Evolutionary conservation across 495 filamentous ascomycete species (phyloP).

Genomic region (Apodospora peruviana): DNA sequence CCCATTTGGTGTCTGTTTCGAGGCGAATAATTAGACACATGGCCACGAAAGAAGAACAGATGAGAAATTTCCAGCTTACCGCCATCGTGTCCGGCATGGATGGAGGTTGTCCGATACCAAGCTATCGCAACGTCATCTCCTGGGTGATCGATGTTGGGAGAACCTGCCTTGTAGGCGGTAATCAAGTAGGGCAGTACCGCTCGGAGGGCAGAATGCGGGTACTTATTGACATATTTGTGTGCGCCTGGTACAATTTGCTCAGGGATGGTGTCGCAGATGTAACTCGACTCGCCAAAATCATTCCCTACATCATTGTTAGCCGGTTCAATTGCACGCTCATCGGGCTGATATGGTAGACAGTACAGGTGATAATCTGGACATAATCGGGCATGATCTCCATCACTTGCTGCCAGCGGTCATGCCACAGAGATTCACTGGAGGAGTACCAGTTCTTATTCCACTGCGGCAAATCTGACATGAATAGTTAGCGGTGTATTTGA

Average conservation of each 20-base stretch:
- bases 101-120: slow-evolving; percentile 59
- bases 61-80: slow-evolving; percentile 30
- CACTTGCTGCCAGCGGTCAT: slow-evolving; percentile 66
- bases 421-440: slow-evolving; percentile 67
- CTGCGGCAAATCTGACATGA: slow-evolving; percentile 51
- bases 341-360: neutral
- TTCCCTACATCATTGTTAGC: slow-evolving; percentile 53
- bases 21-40: slow-evolving; percentile 5
- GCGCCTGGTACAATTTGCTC: slow-evolving; percentile 47
- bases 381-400: slow-evolving; percentile 58
- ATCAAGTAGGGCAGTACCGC: slow-evolving; percentile 60
- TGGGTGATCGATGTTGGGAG: slow-evolving; percentile 33
- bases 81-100: slow-evolving; percentile 22
- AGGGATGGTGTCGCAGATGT: slow-evolving; percentile 55
- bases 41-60: neutral
- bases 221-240: slow-evolving; percentile 41
- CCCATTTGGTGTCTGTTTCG: slow-evolving; percentile 32
- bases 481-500: neutral
- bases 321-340: no score
- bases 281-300: slow-evolving; percentile 72
- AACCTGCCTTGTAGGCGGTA: slow-evolving; percentile 53
- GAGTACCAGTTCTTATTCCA: slow-evolving; percentile 73
- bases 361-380: slow-evolving; percentile 52
- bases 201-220: slow-evolving; percentile 34
- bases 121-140: slow-evolving; percentile 46